Evolutionary conservation across 2,329 filamentous ascomycete species (phyloP), one percentile per base, ranked within the genome.

Genomic region (Salinomyces thailandicus): DNA sequence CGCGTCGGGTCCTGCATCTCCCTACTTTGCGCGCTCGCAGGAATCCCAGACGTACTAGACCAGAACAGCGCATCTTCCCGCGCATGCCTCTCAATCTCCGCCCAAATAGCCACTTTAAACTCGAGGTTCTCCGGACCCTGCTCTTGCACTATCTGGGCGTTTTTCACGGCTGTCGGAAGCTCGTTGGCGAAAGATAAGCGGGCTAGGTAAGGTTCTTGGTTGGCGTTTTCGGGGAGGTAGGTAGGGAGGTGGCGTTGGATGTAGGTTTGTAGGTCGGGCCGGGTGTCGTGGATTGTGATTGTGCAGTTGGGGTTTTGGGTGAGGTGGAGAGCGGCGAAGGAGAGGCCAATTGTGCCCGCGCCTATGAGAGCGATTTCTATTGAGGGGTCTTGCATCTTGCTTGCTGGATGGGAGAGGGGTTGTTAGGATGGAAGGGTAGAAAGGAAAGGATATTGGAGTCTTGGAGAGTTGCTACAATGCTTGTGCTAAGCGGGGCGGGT

Each of bases 31-130:
- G 54, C 55, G 0, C 68, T 72, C 0, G 73, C 70, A 0, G 69
- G 63, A 18, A 77, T 76, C 0, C 74, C 73, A 1, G 66, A 71
- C 0, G 74, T 77, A 37, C 66, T 71, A 24, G 66, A 72, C 72
- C 73, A 77, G 33, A 77, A 56, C 13, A 75, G 59, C 0, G 71
- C 64, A 6, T 58, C 43, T 4, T 49, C 39, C 0, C 60, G 58
- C 0, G 69, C 69, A 20, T 67, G 46, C 1, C 55, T 42, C 39
- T 73, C 65, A 5, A 78, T 62, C 16, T 69, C 49, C 0, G 60
- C 52, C 73, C 73, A 77, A 15, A 73, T 57, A 0, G 48, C 48
- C 24, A 59, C 57, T 44, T 77, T 77, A 52, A 74, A 72, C 1
- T 57, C 38, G 0, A 64, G 45, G 33, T 66, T 66, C 47, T 77